Base-by-base conservation (phyloP, 257 asterid species). In the Nemophila menziesii region DNA sequence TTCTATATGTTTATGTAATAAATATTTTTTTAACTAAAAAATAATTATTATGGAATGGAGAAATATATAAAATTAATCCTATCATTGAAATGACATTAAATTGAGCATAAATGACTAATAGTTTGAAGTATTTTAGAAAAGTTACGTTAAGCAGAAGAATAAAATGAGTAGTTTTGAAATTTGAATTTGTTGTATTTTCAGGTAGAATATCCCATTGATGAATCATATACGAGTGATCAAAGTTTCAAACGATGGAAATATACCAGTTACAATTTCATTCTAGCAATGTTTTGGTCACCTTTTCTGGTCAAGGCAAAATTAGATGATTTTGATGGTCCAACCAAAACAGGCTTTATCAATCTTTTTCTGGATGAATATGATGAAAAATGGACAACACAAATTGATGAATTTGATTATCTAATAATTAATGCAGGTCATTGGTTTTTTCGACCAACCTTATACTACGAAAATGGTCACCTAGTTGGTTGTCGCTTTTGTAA, bases 401-500 rank as follows among this genome's bases (percentile, higher is more conserved):
- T 78, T 42, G 72, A 60, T 27, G 58, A 24, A 1, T 77, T 72
- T 48, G 75, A 68, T 43, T 74, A 74, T 52, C 44, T 77, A 18
- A 64, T 77, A 62, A 46, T 82, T 69, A 69, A 68, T 27, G 74
- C 79, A 7, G 79, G 93, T 56, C 90, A 74, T 22, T 83, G 94
- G 94, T 67, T 67, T 22, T 49, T 46, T 26, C 21, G 66, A 18
- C 64, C 69, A 16, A 16, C 47, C 1, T 2, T 36, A 29, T 52
- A 57, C 60, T 57, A 46, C 49, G 38, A 33, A 17, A 52, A 64
- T 14, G 49, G 58, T 2, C 15, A 64, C 16, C 57, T 24, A 11
- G 44, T 46, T 2, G 70, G 70, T 4, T 67, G 67, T 24, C 24
- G 16, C 5, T 43, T 5, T 4, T 63, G 66, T 48, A 33, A 44